A percentile compares a stretch with the other conserved stretches of the same genome.
Conservation (phyloP, 441 rosid species). For the Geranium incanum region DNA sequence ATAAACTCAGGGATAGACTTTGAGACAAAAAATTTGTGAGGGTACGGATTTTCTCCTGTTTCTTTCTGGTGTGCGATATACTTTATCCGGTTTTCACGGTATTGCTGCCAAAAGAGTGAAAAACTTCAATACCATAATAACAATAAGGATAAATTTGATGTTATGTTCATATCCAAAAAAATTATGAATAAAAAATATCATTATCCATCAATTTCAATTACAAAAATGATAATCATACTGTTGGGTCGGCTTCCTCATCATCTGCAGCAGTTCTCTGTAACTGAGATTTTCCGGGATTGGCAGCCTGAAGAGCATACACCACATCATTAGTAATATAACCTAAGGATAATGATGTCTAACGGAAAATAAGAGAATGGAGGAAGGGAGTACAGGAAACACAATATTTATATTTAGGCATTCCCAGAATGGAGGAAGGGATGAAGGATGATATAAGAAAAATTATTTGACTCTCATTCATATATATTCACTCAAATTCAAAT, state of each 20-base stretch:
- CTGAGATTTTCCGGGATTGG: slow-evolving; percentile 26
- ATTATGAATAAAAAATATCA: background rate
- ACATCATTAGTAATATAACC: background rate
- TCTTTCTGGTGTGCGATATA: background rate
- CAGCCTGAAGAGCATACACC: slow-evolving; percentile 15
- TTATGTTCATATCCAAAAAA: background rate
- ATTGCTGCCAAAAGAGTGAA: background rate
- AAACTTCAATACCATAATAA: background rate
- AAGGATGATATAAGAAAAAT: no score
- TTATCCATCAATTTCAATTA: slow-evolving; percentile 7
- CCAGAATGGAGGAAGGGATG: no score
- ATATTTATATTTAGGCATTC: no score
- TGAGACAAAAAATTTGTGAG: background rate
- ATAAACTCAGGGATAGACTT: slow-evolving; percentile 46
- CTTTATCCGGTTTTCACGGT: background rate
- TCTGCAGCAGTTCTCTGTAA: slow-evolving; percentile 44
- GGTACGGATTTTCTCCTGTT: background rate
- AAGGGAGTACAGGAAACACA: no score
- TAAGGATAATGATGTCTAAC: background rate
- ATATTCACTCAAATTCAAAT: no score
- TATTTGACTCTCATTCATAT: no score
- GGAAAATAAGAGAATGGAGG: no score
- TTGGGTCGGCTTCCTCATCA: slow-evolving; percentile 79
- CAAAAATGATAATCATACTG: slow-evolving; percentile 33
- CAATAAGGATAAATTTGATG: background rate